Base-by-base conservation (phyloP, 2,329 filamentous ascomycete species). In the Lithohypha guttulata region DNA sequence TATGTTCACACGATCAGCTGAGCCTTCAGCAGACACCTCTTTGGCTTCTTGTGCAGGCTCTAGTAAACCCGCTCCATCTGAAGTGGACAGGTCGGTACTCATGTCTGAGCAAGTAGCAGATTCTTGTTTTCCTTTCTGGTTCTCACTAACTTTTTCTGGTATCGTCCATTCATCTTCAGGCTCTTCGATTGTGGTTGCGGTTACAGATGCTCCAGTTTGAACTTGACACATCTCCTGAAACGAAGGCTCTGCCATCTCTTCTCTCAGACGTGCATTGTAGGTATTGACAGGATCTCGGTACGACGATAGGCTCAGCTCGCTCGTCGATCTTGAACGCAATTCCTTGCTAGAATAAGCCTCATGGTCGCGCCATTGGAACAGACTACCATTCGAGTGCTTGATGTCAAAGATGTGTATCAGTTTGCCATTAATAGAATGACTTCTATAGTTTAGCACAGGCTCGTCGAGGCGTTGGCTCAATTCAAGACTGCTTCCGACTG, bases 401-500 rank as follows among this genome's bases (percentile, higher is more conserved):
- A 68, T 64, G 46, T 67, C 64, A 48, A 68, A 68, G 31, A 65
- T 52, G 49, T 68, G 65, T 53, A 66, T 61, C 14, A 57, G 52
- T 18, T 42, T 47, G 9, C 48, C 42, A 19, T 53, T 46, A n/a
- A 34, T 6, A 11, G 33, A 11, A 3, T 8, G 14, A n/a, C 11
- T 9, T 29, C n/a, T 23, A 23, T 33, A 22, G 39, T 32, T 23
- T 13, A 22, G 30, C 11, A 42, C 33, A 20, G 63, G 59, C 39
- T 68, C 65, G 19, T 63, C 60, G 6, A 69, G 57, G 30, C 64
- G 61, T 43, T 69, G 61, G 21, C 55, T 53, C 32, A 69, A 61
- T 46, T 69, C 65, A 17, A 65, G 51, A 31, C 64, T 61, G 15
- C 64, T 67, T 26, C 65, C 65, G 42, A 69, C 65, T 5, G 61